Evolutionary conservation across 345 rosid genomes (phyloP).

Genomic region (Luvunga scandens): DNA sequence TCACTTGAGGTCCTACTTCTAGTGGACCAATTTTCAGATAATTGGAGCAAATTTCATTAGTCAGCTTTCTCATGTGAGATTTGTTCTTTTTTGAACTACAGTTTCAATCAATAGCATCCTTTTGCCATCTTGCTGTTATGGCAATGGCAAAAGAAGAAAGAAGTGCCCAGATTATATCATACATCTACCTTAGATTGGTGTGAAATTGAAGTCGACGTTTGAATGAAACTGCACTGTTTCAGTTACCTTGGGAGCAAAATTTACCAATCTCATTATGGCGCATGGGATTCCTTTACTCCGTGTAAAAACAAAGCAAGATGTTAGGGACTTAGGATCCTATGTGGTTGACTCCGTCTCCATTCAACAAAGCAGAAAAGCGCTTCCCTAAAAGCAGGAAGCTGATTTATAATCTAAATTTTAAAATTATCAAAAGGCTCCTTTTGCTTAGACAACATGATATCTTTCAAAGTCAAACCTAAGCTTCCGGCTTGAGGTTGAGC

Average conservation of each 20-base stretch:
- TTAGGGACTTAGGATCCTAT: not conserved
- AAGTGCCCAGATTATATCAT: not conserved
- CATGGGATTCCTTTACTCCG: not conserved
- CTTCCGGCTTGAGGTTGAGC: not conserved
- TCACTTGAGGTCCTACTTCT: slow-evolving; percentile 5
- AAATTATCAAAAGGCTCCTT: not conserved
- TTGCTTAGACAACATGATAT: not conserved
- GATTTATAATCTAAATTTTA: not conserved
- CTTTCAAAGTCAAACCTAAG: not conserved
- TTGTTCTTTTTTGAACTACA: slow-evolving; percentile 7
- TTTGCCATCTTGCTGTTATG: slow-evolving; percentile 5
- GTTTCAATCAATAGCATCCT: not conserved
- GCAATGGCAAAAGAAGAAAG: not conserved
- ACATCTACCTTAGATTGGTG: not conserved
- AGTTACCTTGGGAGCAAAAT: not conserved
- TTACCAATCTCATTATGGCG: not conserved
- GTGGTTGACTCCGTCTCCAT: not conserved
- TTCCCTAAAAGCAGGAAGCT: not conserved
- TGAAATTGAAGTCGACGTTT: not conserved
- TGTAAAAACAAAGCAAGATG: not conserved
- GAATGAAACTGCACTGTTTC: not conserved
- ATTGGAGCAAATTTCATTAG: slow-evolving; percentile 9
- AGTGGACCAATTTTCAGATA: not conserved
- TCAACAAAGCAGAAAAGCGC: not conserved
- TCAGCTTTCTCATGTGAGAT: slow-evolving; percentile 16